These are phyloP conservation scores for Beta corolliflora DNA, from an alignment of 179 eudicot genomes.

Conservation along the genomic window DNA sequence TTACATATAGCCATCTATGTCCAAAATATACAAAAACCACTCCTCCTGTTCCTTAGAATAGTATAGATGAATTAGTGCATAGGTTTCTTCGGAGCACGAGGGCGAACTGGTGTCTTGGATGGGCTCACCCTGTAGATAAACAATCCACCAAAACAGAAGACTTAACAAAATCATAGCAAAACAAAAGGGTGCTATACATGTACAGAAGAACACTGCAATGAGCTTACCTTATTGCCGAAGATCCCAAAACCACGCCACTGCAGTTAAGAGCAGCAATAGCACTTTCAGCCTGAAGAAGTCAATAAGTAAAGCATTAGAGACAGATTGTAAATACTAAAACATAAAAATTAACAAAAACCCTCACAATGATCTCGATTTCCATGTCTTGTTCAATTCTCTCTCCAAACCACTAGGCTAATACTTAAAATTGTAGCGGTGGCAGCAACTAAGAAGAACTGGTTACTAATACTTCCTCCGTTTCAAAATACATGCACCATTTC, in stretches of 20 bases:
- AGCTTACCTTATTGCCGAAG: slow-evolving; percentile 43
- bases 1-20: slow-evolving; percentile 27
- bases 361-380: not conserved
- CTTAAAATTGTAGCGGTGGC: not conserved
- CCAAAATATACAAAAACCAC: slow-evolving; percentile 31
- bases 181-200: not conserved
- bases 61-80: slow-evolving; percentile 17
- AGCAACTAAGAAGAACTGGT: not conserved
- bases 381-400: not conserved
- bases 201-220: not conserved
- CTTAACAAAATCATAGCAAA: not conserved
- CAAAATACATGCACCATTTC: no score
- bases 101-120: slow-evolving; percentile 65
- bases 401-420: not conserved
- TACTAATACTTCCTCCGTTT: no score
- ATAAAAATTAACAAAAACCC: not conserved
- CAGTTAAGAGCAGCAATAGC: slow-evolving; percentile 48
- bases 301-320: not conserved
- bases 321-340: no score
- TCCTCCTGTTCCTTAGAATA: slow-evolving; percentile 7
- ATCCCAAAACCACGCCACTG: slow-evolving; percentile 48
- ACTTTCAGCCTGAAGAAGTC: slow-evolving; percentile 48
- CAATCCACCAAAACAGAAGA: not conserved
- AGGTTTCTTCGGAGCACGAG: slow-evolving; percentile 37
- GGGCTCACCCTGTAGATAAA: slow-evolving; percentile 56